Percentiles rank a stretch among this genome's conserved stretches.
phyloP scores from a whole-genome alignment of 352 stramenopile genomes.

The Phytophthora kernoviae region DNA sequence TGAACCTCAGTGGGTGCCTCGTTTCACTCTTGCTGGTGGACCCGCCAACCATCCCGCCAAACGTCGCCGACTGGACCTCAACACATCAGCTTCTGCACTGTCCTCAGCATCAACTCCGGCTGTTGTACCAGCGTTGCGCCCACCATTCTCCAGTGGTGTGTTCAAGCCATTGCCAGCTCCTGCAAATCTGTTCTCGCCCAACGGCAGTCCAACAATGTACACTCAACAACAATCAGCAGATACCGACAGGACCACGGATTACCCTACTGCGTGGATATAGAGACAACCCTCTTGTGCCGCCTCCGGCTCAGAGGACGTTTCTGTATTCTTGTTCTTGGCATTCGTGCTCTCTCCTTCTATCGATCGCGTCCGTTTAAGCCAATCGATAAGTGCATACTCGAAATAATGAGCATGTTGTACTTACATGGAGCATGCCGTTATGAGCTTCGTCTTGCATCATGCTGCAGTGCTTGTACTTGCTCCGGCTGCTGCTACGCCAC shows the following conservation, averaged over 20 bases:
- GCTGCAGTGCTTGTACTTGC: slow-evolving; percentile 29
- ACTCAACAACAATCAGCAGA: slow-evolving; percentile 5
- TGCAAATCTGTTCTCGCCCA: slow-evolving; percentile 21
- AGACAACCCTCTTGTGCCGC: slow-evolving; percentile 8
- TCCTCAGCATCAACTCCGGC: slow-evolving; percentile 4
- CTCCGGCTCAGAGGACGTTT: slow-evolving; percentile 10
- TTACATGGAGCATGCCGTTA: slow-evolving; percentile 13
- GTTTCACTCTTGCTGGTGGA: slow-evolving; percentile 7
- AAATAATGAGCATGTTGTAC: slow-evolving; percentile 35
- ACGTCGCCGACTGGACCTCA: slow-evolving; percentile 21
- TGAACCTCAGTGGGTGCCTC: slow-evolving; percentile 26
- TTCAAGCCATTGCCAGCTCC: slow-evolving; percentile 24
- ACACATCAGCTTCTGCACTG: neutral
- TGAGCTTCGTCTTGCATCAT: slow-evolving; percentile 16
- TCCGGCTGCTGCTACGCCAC: slow-evolving; percentile 12
- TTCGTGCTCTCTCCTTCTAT: slow-evolving; percentile 4
- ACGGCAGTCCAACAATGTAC: slow-evolving; percentile 11
- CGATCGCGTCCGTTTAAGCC: slow-evolving; percentile 10
- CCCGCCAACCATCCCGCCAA: slow-evolving; percentile 32
- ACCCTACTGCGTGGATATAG: slow-evolving; percentile 33
- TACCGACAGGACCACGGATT: slow-evolving; percentile 13
- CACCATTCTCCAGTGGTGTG: neutral
- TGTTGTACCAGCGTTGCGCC: slow-evolving; percentile 8
- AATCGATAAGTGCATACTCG: slow-evolving; percentile 25
- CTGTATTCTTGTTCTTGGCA: slow-evolving; percentile 11